Conservation (phyloP, 768 basidiomycete species). For the Tulasnella sp. region DNA sequence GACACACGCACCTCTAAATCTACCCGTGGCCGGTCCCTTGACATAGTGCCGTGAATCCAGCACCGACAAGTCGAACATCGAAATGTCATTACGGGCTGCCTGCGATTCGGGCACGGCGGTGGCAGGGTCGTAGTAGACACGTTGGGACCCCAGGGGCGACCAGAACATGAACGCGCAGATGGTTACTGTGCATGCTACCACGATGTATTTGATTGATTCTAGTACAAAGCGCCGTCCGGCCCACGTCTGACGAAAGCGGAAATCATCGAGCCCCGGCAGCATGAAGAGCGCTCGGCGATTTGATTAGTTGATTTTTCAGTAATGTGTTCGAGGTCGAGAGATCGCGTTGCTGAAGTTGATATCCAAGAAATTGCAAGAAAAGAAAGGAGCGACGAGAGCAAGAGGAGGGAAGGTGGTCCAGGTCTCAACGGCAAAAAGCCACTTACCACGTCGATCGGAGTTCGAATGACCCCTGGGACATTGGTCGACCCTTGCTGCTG, state of each 20-base stretch:
- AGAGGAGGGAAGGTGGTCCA: too few relatives aligned
- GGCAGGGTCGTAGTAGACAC: not conserved
- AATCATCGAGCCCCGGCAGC: not conserved
- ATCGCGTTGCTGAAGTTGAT: too few relatives aligned
- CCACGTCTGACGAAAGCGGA: not conserved
- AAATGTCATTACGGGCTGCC: not conserved
- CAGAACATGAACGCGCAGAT: not conserved
- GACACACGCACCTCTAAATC: not conserved
- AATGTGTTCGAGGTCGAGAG: too few relatives aligned
- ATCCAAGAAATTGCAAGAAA: too few relatives aligned
- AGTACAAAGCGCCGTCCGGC: not conserved
- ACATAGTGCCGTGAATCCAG: slow-evolving; percentile 1
- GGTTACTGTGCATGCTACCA: not conserved
- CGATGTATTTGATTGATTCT: not conserved
- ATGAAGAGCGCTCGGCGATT: too few relatives aligned
- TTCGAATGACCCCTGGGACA: too few relatives aligned
- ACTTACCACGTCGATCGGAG: too few relatives aligned
- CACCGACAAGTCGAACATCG: not conserved
- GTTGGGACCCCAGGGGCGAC: not conserved
- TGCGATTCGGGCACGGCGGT: not conserved
- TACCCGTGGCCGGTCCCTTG: not conserved
- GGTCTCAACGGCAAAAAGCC: too few relatives aligned
- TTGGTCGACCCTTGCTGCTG: too few relatives aligned
- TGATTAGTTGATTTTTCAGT: too few relatives aligned
- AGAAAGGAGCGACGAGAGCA: too few relatives aligned